Conservation (phyloP, 2,329 filamentous ascomycete genomes). For the Davidsoniella neocaledoniae region DNA sequence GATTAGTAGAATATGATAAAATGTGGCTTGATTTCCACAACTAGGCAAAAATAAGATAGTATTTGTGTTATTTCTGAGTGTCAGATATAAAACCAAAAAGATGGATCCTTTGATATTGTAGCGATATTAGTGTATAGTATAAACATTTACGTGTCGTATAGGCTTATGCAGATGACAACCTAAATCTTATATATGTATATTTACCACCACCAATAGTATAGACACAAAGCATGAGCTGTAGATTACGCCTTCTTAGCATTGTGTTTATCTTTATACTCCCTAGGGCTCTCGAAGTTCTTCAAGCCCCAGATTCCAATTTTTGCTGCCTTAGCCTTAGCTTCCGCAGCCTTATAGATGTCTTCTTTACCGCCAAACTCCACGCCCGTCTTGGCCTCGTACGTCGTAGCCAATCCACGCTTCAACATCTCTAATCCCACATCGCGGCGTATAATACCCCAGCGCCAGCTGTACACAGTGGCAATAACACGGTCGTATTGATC, state of each 20-base stretch:
- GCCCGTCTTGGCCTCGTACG: slow-evolving; percentile 84
- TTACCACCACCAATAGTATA: too few relatives aligned
- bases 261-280: slow-evolving; percentile 57
- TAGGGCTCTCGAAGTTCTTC: slow-evolving; percentile 61
- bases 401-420: slow-evolving; percentile 65
- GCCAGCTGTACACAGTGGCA: slow-evolving; percentile 63
- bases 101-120: too few relatives aligned
- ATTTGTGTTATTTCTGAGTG: too few relatives aligned
- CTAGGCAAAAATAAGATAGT: too few relatives aligned
- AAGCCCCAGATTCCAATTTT: slow-evolving; percentile 62
- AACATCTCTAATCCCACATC: slow-evolving; percentile 89
- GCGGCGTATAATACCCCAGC: slow-evolving; percentile 47
- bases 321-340: slow-evolving; percentile 47
- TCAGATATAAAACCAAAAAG: too few relatives aligned
- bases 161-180: too few relatives aligned
- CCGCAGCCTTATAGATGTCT: slow-evolving; percentile 45
- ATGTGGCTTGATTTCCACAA: too few relatives aligned
- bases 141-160: too few relatives aligned
- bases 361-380: slow-evolving; percentile 69
- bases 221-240: too few relatives aligned
- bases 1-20: too few relatives aligned
- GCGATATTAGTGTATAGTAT: too few relatives aligned
- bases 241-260: slow-evolving; percentile 1
- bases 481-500: slow-evolving; percentile 92
- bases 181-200: too few relatives aligned